These are phyloP conservation scores for Paramecium biaurelia DNA, from an alignment of 73 alveolate genomes.

Conservation along the genomic window DNA sequence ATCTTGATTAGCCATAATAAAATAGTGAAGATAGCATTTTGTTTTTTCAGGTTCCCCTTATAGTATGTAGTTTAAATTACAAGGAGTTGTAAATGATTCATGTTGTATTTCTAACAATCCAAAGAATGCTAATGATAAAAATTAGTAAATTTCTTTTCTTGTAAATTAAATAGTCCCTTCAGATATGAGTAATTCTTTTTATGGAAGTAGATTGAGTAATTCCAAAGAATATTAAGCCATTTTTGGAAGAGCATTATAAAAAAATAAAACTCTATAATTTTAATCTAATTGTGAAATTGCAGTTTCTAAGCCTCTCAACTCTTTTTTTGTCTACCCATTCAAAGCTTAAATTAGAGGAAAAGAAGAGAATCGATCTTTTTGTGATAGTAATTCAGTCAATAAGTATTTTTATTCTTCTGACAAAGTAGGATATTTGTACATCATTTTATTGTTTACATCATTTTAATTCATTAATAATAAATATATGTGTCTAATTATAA, in stretches of 20 bases:
- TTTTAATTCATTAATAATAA: neutral
- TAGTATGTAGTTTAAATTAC: neutral
- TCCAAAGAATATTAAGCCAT: neutral
- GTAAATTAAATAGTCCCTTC: neutral
- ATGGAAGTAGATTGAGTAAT: neutral
- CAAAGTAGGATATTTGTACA: neutral
- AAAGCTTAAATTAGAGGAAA: neutral
- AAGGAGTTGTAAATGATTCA: neutral
- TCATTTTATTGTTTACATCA: neutral
- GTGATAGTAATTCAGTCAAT: neutral
- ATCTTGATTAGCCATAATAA: neutral
- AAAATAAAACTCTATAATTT: neutral
- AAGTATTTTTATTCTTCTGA: neutral
- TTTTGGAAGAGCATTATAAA: neutral
- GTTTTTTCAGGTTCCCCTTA: neutral
- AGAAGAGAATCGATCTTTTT: neutral
- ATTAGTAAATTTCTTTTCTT: neutral
- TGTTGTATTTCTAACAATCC: neutral
- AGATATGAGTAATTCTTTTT: neutral
- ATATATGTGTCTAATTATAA: neutral
- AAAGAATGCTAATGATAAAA: neutral
- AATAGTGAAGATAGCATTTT: conserved; percentile 46
- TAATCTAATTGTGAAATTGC: neutral
- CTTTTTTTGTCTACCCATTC: neutral
- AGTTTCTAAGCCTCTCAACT: neutral